Conservation (phyloP, 805 yeast species). For the Saccharomyces paradoxus region DNA sequence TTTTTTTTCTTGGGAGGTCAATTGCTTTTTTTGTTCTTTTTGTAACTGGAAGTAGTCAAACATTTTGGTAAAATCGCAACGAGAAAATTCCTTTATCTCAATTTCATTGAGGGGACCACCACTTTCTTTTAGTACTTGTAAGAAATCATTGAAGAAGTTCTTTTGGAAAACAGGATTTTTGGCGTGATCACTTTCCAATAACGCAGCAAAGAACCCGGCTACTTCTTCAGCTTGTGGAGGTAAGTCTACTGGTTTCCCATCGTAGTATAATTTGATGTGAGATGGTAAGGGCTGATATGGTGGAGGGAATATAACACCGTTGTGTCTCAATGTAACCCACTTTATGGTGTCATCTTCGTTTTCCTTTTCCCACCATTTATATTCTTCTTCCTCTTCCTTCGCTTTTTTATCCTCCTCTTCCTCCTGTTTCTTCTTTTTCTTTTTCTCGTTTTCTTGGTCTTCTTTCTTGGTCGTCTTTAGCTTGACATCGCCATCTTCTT, state of each 20-base stretch:
- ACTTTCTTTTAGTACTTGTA: conserved; percentile 53
- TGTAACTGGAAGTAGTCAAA: conserved; percentile 58
- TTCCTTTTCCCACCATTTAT: conserved; percentile 75
- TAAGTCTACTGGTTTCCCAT: conserved; percentile 64
- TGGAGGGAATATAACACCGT: conserved; percentile 91
- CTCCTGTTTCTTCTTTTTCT: conserved; percentile 11
- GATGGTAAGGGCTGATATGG: conserved; percentile 79
- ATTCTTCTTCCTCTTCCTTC: conserved; percentile 55
- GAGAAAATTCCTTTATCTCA: conserved; percentile 46
- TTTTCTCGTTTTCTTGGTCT: conserved; percentile 3
- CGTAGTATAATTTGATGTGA: conserved; percentile 65
- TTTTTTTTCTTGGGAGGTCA: conserved; percentile 71
- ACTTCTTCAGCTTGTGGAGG: conserved; percentile 89
- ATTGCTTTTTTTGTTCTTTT: conserved; percentile 62
- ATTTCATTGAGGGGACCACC: conserved; percentile 53
- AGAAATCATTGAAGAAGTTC: conserved; percentile 79
- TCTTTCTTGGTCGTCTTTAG: conserved; percentile 1
- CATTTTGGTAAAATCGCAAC: conserved; percentile 75
- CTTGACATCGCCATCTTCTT: conserved; percentile 3
- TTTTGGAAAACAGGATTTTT: conserved; percentile 77
- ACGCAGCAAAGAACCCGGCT: conserved; percentile 89
- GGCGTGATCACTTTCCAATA: conserved; percentile 83
- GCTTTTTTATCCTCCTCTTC: conserved; percentile 22
- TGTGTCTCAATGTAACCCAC: conserved; percentile 82
- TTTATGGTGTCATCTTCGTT: conserved; percentile 67